These are phyloP conservation scores for Inonotus hispidus DNA, from an alignment of 1,284 basidiomycete genomes.

Conservation along the genomic window DNA sequence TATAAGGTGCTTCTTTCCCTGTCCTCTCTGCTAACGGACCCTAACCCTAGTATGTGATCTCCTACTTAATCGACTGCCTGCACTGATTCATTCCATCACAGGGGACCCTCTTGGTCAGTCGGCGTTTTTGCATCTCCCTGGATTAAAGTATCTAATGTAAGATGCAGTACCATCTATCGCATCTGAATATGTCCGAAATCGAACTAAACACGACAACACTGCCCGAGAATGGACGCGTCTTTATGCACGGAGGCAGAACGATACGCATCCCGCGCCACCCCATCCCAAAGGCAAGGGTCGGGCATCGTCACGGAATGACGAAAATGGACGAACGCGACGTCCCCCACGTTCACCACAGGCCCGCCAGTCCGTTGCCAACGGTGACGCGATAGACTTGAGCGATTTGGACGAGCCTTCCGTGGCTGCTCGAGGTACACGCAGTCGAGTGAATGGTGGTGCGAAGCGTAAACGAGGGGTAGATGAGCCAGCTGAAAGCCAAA, in stretches of 20 bases:
- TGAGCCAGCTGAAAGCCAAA: conserved; percentile 18
- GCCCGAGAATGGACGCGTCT: conserved; percentile 59
- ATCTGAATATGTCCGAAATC: conserved; percentile 59
- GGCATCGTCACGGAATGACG: conserved; percentile 8
- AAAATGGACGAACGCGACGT: conserved; percentile 14
- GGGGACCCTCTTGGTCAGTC: conserved; percentile 64
- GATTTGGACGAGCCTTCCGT: background rate
- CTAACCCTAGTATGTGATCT: conserved; percentile 70
- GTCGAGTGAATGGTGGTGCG: conserved; percentile 11
- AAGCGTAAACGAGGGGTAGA: conserved; percentile 28
- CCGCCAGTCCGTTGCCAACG: background rate
- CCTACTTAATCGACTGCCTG: background rate
- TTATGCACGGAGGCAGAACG: conserved; percentile 46
- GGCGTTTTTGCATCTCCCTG: background rate
- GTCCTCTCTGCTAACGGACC: conserved; percentile 82
- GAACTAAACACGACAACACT: conserved; percentile 56
- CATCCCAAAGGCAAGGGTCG: conserved; percentile 28
- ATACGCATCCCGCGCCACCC: background rate
- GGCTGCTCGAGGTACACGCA: background rate
- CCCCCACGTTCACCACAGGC: conserved; percentile 16
- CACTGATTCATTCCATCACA: conserved; percentile 24
- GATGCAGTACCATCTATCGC: conserved; percentile 65
- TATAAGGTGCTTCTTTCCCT: conserved; percentile 90
- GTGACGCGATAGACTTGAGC: conserved; percentile 10
- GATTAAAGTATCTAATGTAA: background rate